Conservation (phyloP, 139 green algal species). For the Pseudopediastrum boryanum region DNA sequence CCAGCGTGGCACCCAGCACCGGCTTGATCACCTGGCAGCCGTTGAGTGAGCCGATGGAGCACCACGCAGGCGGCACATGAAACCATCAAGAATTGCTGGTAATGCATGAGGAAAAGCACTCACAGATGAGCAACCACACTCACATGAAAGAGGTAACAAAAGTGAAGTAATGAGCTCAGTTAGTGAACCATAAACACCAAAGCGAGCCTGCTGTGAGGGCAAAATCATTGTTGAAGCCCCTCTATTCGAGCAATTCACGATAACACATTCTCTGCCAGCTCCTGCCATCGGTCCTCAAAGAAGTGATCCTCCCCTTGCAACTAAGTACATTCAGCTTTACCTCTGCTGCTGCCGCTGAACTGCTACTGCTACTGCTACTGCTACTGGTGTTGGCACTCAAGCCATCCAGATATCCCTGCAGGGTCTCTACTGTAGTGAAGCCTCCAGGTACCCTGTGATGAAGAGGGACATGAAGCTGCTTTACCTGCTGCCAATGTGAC, state of each 20-base stretch:
- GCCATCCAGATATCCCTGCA: background rate
- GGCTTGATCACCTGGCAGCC: too few relatives aligned
- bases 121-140: too few relatives aligned
- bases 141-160: too few relatives aligned
- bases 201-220: too few relatives aligned
- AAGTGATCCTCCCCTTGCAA: slow-evolving; percentile 32
- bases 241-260: background rate
- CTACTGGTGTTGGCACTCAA: background rate
- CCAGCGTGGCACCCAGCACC: too few relatives aligned
- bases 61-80: too few relatives aligned
- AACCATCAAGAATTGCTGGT: too few relatives aligned
- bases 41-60: too few relatives aligned
- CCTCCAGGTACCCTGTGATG: slow-evolving; percentile 2
- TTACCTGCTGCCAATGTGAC: slow-evolving; percentile 18
- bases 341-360: background rate
- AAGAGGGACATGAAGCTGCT: slow-evolving; percentile 8
- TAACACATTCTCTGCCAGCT: slow-evolving; percentile 13
- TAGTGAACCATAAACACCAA: too few relatives aligned
- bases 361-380: too few relatives aligned
- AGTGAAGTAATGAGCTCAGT: too few relatives aligned
- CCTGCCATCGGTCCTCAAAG: slow-evolving; percentile 16
- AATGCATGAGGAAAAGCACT: too few relatives aligned
- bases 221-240: background rate
- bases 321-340: slow-evolving; percentile 23
- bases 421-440: background rate